Conservation (phyloP, 2,329 filamentous ascomycete genomes). For the Aspergillus thermomutatus region DNA sequence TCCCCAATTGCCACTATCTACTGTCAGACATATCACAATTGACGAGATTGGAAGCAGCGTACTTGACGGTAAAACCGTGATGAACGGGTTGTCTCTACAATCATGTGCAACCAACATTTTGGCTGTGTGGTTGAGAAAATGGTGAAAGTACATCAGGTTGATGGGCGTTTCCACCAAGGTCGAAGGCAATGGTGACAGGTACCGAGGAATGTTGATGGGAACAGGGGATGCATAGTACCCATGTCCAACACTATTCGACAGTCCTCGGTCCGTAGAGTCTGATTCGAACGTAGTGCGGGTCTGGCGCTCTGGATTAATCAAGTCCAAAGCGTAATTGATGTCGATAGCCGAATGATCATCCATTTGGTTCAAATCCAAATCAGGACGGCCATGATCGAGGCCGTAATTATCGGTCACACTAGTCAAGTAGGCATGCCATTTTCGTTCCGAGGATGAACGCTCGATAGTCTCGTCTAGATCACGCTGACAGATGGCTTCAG, state of each 20-base stretch:
- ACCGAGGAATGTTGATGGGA: conserved; percentile 59
- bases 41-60: conserved; percentile 27
- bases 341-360: conserved; percentile 67
- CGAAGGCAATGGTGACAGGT: conserved; percentile 54
- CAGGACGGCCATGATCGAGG: conserved; percentile 66
- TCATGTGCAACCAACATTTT: conserved; percentile 62
- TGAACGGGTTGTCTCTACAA: conserved; percentile 59
- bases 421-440: conserved; percentile 31
- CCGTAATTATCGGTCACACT: conserved; percentile 55
- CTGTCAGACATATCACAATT: conserved; percentile 36
- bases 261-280: conserved; percentile 21
- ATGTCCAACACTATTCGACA: conserved; percentile 51
- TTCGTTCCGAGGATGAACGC: conserved; percentile 20
- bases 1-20: conserved; percentile 44
- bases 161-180: conserved; percentile 68
- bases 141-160: conserved; percentile 73
- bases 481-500: background rate
- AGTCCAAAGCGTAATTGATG: conserved; percentile 40
- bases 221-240: conserved; percentile 71
- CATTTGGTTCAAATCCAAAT: conserved; percentile 68
- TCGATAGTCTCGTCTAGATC: conserved; percentile 28
- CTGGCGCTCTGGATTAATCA: conserved; percentile 18
- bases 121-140: conserved; percentile 77
- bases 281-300: background rate
- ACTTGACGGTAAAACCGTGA: conserved; percentile 61